phyloP scores from a whole-genome alignment of 345 rosid species.

The Hibiscus tridactylites region DNA sequence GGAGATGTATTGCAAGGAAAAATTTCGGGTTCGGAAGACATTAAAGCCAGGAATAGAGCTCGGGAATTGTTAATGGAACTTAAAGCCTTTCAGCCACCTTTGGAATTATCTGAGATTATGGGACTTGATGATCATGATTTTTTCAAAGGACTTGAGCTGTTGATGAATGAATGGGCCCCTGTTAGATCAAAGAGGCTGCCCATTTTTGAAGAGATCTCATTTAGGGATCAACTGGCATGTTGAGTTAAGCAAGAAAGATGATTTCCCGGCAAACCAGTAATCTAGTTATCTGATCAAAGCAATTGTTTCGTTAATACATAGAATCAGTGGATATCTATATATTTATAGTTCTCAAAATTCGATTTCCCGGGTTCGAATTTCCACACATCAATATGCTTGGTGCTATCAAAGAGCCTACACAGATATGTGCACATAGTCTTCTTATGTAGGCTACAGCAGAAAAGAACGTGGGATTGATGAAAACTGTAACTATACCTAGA shows the following conservation, averaged over 20 bases:
- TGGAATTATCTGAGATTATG: conserved; percentile 21
- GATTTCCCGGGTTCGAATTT: background rate
- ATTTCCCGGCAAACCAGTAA: no score
- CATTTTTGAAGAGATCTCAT: conserved; percentile 70
- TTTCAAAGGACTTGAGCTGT: conserved; percentile 45
- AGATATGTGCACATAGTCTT: background rate
- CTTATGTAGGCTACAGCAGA: background rate
- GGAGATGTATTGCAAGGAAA: conserved; percentile 30
- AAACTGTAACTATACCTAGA: background rate
- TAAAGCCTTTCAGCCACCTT: conserved; percentile 19
- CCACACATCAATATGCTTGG: conserved; percentile 11
- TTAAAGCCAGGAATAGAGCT: conserved; percentile 44
- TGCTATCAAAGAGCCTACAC: background rate
- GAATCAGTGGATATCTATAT: background rate
- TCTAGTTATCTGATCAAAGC: no score
- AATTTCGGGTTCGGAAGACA: conserved; percentile 53
- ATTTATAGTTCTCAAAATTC: background rate
- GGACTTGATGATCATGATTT: conserved; percentile 45
- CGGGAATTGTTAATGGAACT: conserved; percentile 43
- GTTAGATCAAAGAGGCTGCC: conserved; percentile 75
- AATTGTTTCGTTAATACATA: no score
- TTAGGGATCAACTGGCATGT: conserved; percentile 56
- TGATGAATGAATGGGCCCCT: conserved; percentile 41
- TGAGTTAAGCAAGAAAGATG: conserved; percentile 1
- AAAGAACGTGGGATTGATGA: background rate